Base-by-base conservation (phyloP, 495 filamentous ascomycete species). In the Talaromyces borbonicus region DNA sequence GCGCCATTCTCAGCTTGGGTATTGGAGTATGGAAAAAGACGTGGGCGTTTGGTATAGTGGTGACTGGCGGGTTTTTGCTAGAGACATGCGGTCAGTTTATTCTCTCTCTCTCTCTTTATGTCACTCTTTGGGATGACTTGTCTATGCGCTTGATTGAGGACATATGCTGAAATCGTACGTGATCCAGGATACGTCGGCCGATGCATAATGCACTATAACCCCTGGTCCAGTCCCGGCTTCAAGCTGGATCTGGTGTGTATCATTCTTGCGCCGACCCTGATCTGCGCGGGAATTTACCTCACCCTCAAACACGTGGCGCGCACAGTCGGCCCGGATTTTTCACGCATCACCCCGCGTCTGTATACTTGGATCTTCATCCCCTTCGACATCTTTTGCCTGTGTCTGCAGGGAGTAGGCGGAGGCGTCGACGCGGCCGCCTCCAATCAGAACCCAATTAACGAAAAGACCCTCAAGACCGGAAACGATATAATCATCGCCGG, bases 401-500 rank as follows among this genome's bases (percentile, higher is more conserved):
- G 77, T 15, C 56, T 84, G 23, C 82, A 86, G 58, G 80, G 74
- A 35, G 71, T 77, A 8, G 81, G 81, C 38, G 81, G 80, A 44
- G 74, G 70, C 22, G 68, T 83, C 39, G 80, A 80, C 5, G 74
- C 75, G 3, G 57, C 59, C 20, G 74, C 71, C 5, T 63, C 59
- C 11, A 51, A 63, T 39, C 35, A 35, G n/a, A 32, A 11, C 8
- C 29, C 30, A 12, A n/a, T 46, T 8, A 9, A 52, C 11, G 32
- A 39, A 18, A 39, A 41, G 7, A 26, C 29, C 44, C 40, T 52
- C 8, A 48, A 56, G 15, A 55, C 66, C 15, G 79, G 79, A 14
- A 80, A 85, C 59, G 57, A 82, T 52, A 74, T 81, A 45, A 85
- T 84, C 54, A 79, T 88, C 39, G 73, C 80, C 8, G 83, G 84